Conservation (phyloP, 805 yeast genomes). For the Pichia membranifaciens region DNA sequence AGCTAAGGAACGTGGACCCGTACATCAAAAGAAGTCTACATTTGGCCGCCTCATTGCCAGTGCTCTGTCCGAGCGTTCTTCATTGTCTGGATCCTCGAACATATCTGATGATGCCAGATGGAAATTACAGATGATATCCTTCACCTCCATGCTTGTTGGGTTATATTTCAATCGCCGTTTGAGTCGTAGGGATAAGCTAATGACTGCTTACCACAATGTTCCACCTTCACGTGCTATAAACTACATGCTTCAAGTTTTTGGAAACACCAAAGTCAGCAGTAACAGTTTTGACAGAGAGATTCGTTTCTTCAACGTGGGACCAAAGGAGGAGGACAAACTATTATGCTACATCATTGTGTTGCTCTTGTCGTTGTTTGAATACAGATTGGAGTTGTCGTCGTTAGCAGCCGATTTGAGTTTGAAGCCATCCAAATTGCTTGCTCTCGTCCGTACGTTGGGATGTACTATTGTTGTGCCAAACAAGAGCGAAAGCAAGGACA, state of each 20-base stretch:
- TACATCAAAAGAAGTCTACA: conserved; percentile 32
- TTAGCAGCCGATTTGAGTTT: conserved; percentile 78
- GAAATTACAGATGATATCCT: conserved; percentile 68
- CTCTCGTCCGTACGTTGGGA: conserved; percentile 75
- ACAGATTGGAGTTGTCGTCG: conserved; percentile 68
- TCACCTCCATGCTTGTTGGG: conserved; percentile 74
- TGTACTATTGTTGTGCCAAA: conserved; percentile 70
- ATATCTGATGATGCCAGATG: conserved; percentile 27
- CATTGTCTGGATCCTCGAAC: neutral
- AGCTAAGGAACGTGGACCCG: conserved; percentile 4
- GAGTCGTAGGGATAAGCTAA: conserved; percentile 50
- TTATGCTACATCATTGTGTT: conserved; percentile 72
- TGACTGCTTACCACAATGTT: conserved; percentile 61
- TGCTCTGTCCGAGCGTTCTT: conserved; percentile 1
- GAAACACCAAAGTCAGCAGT: conserved; percentile 65
- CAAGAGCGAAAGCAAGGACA: conserved; percentile 66
- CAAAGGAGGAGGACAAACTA: conserved; percentile 80
- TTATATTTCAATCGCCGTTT: conserved; percentile 69
- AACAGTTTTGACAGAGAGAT: conserved; percentile 14
- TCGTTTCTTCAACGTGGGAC: conserved; percentile 75
- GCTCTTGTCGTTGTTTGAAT: conserved; percentile 70
- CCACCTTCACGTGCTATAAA: conserved; percentile 72
- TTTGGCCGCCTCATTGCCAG: conserved; percentile 4
- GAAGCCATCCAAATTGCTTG: conserved; percentile 66
- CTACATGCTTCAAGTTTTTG: conserved; percentile 64